Percentiles rank a stretch among this genome's conserved stretches.
Conservation (phyloP, 2,329 filamentous ascomycete species). For the Aspergillus costaricaensis region DNA sequence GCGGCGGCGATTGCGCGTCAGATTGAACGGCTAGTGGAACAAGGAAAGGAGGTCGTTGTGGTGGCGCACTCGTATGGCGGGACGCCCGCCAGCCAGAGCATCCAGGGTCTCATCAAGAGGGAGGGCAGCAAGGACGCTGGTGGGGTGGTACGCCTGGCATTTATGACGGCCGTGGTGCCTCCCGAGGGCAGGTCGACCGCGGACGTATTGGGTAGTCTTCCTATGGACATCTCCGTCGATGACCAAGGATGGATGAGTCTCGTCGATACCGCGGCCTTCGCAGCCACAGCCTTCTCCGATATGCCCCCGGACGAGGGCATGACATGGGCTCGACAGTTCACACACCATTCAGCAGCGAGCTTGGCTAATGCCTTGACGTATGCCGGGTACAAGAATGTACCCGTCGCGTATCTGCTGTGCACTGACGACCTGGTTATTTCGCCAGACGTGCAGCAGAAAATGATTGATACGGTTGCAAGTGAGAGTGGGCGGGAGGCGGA, state of each 20-base stretch:
- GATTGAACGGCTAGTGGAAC: background rate
- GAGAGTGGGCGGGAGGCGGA: conserved; percentile 1
- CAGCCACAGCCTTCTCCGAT: background rate
- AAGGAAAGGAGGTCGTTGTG: conserved; percentile 4
- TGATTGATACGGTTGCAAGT: background rate
- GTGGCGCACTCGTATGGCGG: conserved; percentile 5
- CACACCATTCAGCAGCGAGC: background rate
- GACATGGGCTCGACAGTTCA: background rate
- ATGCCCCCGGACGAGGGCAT: background rate
- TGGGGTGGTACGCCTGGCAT: background rate
- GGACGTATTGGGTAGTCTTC: background rate
- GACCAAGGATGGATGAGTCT: background rate
- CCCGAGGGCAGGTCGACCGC: background rate
- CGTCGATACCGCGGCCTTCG: background rate
- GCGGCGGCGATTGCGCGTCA: background rate
- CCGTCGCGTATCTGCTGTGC: conserved; percentile 2
- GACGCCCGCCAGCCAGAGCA: background rate
- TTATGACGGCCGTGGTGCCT: background rate
- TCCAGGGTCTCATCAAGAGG: background rate
- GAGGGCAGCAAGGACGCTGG: background rate
- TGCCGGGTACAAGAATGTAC: background rate
- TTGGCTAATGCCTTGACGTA: background rate
- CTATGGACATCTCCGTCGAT: background rate
- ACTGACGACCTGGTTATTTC: background rate
- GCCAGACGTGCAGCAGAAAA: background rate